Percentiles rank a stretch among this genome's conserved stretches.
Conservation (phyloP, 495 filamentous ascomycete species). For the Elaphomyces granulatus region DNA sequence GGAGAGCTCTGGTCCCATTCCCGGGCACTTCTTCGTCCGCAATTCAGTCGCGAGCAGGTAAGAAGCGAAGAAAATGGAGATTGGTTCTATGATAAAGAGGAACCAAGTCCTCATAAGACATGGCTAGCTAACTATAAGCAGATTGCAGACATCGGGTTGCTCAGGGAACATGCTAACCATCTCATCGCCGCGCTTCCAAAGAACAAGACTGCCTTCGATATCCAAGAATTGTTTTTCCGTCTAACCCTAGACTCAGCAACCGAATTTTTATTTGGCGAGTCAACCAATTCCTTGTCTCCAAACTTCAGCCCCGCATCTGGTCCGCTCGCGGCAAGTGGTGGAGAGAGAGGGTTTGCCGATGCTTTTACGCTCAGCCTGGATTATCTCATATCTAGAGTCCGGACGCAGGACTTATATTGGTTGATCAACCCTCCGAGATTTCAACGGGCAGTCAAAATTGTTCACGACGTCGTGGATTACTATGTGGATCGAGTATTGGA, state of each 20-base stretch:
- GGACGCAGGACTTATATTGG: slow-evolving; percentile 27
- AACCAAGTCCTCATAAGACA: too few species aligned
- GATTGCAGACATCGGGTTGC: slow-evolving; percentile 46
- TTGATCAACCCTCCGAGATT: slow-evolving; percentile 37
- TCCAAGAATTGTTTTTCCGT: slow-evolving; percentile 26
- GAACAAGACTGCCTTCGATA: slow-evolving; percentile 30
- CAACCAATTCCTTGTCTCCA: too few species aligned
- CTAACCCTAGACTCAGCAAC: slow-evolving; percentile 44
- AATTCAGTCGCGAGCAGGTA: slow-evolving; percentile 5
- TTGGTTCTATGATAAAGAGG: background rate
- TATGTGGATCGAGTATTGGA: slow-evolving; percentile 27
- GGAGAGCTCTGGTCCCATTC: slow-evolving; percentile 27
- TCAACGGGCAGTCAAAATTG: slow-evolving; percentile 22
- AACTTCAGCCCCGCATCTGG: slow-evolving; percentile 9
- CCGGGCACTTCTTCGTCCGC: slow-evolving; percentile 26
- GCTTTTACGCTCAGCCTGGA: slow-evolving; percentile 33
- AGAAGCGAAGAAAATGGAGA: background rate
- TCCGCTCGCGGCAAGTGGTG: slow-evolving; percentile 19
- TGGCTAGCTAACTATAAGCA: slow-evolving; percentile 18
- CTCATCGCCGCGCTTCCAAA: slow-evolving; percentile 34
- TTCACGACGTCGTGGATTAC: slow-evolving; percentile 38
- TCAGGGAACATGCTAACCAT: slow-evolving; percentile 45
- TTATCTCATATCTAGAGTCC: slow-evolving; percentile 16
- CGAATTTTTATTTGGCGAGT: slow-evolving; percentile 40
- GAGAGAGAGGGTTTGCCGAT: slow-evolving; percentile 28